Evolutionary conservation across 2,329 filamentous ascomycete genomes (phyloP), one percentile per base, ranked within the genome.

Genomic region (Apiospora saccharicola): DNA sequence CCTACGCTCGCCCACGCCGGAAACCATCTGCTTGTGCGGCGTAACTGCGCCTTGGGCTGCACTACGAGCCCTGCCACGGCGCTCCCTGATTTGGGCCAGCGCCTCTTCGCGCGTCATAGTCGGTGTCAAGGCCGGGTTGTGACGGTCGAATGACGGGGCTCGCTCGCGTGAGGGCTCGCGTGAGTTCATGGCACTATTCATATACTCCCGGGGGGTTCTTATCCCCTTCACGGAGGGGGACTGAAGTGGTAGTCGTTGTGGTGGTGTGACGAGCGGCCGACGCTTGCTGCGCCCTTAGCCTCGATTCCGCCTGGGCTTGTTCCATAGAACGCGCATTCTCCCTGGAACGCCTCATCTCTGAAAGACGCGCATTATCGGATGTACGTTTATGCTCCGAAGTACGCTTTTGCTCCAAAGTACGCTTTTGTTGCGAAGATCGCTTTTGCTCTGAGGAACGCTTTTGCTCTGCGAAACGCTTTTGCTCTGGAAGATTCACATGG

Each of bases 101-200:
- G 93, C 93, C 81, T 94, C 87, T 80, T 94, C 93, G 71, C 93
- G 87, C 37, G 90, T 90, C 88, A 92, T 90, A 51, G 90, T 92
- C 6, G 90, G 89, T 57, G 88, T 91, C 73, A 92, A 80, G 13
- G 89, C 89, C 26, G 89, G 88, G 78, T 90, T 88, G 73, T 82
- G 87, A 53, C 84, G 78, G 79, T 90, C 88, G 76, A 90, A 90
- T 13, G 82, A 85, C 4, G 83, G 83, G 10, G 75, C 75, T 71
- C 79, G 76, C 71, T 73, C 70, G 34, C 75, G 76, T 19, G 83
- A 85, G 0, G 85, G 76, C 71, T 73, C 70, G 34, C 75, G 76
- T 19, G 83, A 85, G 1, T 85, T 86, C 0, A 86, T 87, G 69
- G 84, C 84, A 16, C 86, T 79, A 46, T 84, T 83, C 75, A 85